These are phyloP conservation scores for Bruguiera sexangula DNA, from an alignment of 345 rosid genomes.

Conservation along the genomic window DNA sequence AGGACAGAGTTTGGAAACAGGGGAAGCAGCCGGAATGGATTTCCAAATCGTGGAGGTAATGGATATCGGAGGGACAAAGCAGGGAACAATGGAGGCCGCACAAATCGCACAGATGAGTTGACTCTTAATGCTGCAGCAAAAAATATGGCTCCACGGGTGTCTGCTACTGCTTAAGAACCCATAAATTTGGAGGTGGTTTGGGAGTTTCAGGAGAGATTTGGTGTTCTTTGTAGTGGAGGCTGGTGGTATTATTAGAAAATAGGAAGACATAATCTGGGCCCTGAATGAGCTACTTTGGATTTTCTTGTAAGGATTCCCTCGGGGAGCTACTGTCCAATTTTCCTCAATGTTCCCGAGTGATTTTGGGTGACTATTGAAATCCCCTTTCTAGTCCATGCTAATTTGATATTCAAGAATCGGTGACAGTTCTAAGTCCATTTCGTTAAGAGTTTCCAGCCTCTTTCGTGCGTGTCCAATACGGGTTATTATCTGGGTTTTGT, in stretches of 20 bases:
- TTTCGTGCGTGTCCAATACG: not conserved
- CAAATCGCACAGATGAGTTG: slow-evolving; percentile 41
- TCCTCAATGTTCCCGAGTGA: not conserved
- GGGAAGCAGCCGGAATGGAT: slow-evolving; percentile 57
- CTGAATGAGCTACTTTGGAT: slow-evolving; percentile 4
- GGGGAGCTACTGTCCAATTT: not conserved
- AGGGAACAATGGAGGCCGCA: slow-evolving; percentile 41
- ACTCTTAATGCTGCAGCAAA: slow-evolving; percentile 33
- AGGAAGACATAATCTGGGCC: not conserved
- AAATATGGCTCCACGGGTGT: slow-evolving; percentile 40
- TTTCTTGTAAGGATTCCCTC: not conserved
- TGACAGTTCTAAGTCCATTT: not conserved
- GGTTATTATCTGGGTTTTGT: not conserved
- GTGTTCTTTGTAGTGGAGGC: slow-evolving; percentile 11
- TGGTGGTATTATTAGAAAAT: not conserved
- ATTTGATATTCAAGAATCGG: not conserved
- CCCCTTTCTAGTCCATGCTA: slow-evolving; percentile 3
- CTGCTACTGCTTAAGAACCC: slow-evolving; percentile 52
- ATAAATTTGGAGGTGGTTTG: not conserved
- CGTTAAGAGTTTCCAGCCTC: not conserved
- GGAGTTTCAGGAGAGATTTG: not conserved
- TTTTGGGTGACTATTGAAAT: not conserved
- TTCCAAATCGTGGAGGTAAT: slow-evolving; percentile 57
- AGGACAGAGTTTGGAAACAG: slow-evolving; percentile 67
- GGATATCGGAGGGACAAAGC: slow-evolving; percentile 35